These are phyloP conservation scores for Saccharomyces cerevisiae DNA, from an alignment of 805 yeast species.

Conservation along the genomic window DNA sequence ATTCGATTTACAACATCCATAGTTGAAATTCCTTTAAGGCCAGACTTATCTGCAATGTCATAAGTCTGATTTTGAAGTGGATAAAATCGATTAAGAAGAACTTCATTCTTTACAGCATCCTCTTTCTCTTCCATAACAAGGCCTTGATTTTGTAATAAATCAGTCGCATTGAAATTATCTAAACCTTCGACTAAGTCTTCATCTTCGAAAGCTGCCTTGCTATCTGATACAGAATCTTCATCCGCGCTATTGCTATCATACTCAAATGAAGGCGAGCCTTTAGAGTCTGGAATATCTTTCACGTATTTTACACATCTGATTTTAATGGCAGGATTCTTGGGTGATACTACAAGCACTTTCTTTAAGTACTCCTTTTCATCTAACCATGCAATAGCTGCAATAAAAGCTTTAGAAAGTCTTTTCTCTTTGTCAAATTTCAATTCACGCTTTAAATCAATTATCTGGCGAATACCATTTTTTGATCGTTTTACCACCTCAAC, in stretches of 20 bases:
- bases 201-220: conserved; percentile 24
- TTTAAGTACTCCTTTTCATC: conserved; percentile 39
- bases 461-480: conserved; percentile 52
- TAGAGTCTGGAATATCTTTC: conserved; percentile 32
- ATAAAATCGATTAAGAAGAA: conserved; percentile 42
- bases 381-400: conserved; percentile 40
- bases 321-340: conserved; percentile 38
- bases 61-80: conserved; percentile 61
- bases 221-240: conserved; percentile 26
- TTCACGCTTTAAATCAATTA: conserved; percentile 53
- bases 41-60: conserved; percentile 37
- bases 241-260: conserved; percentile 20
- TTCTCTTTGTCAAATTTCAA: conserved; percentile 40
- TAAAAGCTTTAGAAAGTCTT: conserved; percentile 39
- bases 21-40: conserved; percentile 48
- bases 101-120: conserved; percentile 5
- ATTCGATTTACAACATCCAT: conserved; percentile 43
- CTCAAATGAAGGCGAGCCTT: conserved; percentile 17
- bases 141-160: conserved; percentile 21
- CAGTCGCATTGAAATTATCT: conserved; percentile 23
- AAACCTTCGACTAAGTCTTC: conserved; percentile 28
- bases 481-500: conserved; percentile 47
- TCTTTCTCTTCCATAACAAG: conserved; percentile 18
- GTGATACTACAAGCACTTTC: conserved; percentile 44
- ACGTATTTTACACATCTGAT: conserved; percentile 40